phyloP scores from a whole-genome alignment of 306 rosid genomes.

The Pyrus betulifolia region DNA sequence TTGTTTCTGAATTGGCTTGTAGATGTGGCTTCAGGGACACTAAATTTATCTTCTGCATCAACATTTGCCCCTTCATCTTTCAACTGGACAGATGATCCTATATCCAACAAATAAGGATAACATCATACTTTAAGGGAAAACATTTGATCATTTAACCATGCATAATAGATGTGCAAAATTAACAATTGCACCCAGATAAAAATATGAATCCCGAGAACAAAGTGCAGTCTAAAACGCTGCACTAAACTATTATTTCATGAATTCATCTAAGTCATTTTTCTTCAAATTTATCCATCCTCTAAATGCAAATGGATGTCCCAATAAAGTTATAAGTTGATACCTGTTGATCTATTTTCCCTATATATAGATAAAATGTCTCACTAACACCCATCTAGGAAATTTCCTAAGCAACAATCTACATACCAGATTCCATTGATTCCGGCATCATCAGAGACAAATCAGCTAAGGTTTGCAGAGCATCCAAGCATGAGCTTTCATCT shows the following conservation, averaged over 20 bases:
- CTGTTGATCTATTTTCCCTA: background rate
- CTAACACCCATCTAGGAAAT: background rate
- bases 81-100: constrained; percentile 66
- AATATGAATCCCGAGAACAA: background rate
- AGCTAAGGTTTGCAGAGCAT: constrained; percentile 85
- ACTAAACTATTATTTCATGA: background rate
- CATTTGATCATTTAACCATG: background rate
- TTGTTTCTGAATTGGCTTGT: constrained; percentile 49
- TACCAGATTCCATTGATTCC: constrained; percentile 60
- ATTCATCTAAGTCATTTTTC: background rate
- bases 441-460: constrained; percentile 80
- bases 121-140: constrained; percentile 8
- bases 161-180: background rate
- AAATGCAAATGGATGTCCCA: background rate
- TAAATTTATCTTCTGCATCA: constrained; percentile 46
- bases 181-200: background rate
- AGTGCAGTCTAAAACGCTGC: background rate
- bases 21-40: constrained; percentile 55
- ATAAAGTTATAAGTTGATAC: background rate
- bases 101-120: background rate
- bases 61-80: constrained; percentile 45
- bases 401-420: constrained; percentile 12
- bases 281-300: background rate
- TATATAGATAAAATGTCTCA: background rate
- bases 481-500: constrained; percentile 59